Conservation (phyloP, 2,329 filamentous ascomycete species). For the Xylariaceae sp. region DNA sequence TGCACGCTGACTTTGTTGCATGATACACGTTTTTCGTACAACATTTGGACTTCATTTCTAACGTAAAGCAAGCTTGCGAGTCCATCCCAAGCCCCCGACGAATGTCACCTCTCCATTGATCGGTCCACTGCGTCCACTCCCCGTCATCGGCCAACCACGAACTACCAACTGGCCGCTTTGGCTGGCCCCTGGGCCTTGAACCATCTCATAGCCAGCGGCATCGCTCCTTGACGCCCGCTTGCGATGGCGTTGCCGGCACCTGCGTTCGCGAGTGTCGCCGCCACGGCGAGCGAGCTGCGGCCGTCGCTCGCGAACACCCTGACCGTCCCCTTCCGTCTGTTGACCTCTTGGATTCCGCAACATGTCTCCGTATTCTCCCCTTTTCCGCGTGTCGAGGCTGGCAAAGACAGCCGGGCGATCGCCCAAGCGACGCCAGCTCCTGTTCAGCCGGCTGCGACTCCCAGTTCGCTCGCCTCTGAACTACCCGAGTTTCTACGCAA, state of each 20-base stretch:
- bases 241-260: slow-evolving; percentile 32
- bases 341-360: slow-evolving; percentile 15
- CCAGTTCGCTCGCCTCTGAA: slow-evolving; percentile 19
- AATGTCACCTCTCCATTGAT: neutral
- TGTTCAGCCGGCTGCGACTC: slow-evolving; percentile 11
- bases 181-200: slow-evolving; percentile 11
- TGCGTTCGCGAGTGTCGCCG: slow-evolving; percentile 37
- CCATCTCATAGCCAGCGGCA: neutral
- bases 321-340: slow-evolving; percentile 33
- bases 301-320: slow-evolving; percentile 42
- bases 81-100: neutral
- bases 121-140: neutral
- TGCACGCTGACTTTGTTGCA: neutral
- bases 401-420: slow-evolving; percentile 7
- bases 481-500: slow-evolving; percentile 36
- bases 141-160: slow-evolving; percentile 10
- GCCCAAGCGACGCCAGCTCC: slow-evolving; percentile 7
- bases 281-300: slow-evolving; percentile 41
- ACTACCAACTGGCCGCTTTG: slow-evolving; percentile 10
- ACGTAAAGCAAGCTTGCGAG: neutral
- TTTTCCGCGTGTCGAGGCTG: neutral
- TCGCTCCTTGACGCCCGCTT: slow-evolving; percentile 6
- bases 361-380: neutral
- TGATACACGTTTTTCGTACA: neutral
- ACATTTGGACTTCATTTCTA: neutral